Base-by-base conservation (phyloP, 75 land plant genomes). In the Selaginella moellendorffii region DNA sequence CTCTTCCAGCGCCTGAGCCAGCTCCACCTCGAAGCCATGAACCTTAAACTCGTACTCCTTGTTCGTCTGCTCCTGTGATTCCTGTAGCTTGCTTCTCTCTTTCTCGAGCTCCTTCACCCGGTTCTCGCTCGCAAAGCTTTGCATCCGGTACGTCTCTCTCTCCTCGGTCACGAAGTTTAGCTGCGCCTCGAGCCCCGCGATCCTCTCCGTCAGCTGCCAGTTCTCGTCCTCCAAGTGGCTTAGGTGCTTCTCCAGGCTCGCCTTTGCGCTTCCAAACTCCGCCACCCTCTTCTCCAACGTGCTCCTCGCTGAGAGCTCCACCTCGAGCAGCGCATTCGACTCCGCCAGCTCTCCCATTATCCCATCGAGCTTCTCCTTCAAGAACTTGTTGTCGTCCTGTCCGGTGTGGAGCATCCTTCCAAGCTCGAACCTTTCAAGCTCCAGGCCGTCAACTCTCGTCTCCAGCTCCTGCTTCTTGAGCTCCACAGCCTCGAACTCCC, bases 141-240 rank as follows among this genome's bases (percentile, higher is more conserved):
- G 80, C 65, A 76, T 29, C 20, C 66, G 64, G 29, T 52, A 61
- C 17, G 77, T 42, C 30, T 78, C 76, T 26, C 70, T 78, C 71
- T 85, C 85, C 29, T 77, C 72, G 62, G 75, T 77, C 24, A 81
- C 23, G 24, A 75, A 63, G 56, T 71, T 77, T 53, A 82, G 27
- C 54, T 80, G 87, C 65, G 79, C 77, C 77, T 88, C 93, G 56
- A 88, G 70, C 17, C 78, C 79, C 5, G 76, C 71, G 70, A 80
- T 71, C 1, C 72, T 66, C 30, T 82, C 81, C 9, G 75, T 78
- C 31, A 88, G 65, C 58, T 75, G 77, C 42, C 77, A 25, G 58
- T 82, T 85, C 56, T 78, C 80, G 51, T 72, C 67, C 63, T 88
- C 85, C 31, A 88, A 31, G 30, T 82, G 77, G 10, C 78, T 66